These are phyloP conservation scores for Limonium bicolor DNA, from an alignment of 148 eudicot genomes.

Conservation along the genomic window DNA sequence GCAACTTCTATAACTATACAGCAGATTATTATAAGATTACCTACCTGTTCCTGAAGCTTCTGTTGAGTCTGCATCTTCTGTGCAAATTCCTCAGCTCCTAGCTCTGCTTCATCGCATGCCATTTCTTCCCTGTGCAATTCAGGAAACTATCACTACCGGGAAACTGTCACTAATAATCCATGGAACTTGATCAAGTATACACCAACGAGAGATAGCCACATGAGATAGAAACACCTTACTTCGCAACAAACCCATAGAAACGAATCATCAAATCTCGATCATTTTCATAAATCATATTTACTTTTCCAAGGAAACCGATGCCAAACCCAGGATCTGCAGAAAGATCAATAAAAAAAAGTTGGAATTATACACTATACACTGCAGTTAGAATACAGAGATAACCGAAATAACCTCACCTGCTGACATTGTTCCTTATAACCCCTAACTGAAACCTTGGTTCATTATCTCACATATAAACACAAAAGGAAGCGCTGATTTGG, in stretches of 20 bases:
- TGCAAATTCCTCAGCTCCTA: constrained; percentile 64
- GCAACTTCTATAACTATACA: no score
- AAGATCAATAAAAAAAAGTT: constrained; percentile 1
- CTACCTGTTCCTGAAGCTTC: constrained; percentile 52
- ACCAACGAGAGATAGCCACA: background rate
- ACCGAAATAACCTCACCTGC: no score
- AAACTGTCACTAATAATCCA: no score
- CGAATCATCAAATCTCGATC: constrained; percentile 80
- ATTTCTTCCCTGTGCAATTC: constrained; percentile 83
- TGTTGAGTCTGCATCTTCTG: constrained; percentile 51
- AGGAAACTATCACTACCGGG: no score
- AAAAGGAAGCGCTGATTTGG: no score
- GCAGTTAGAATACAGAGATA: no score
- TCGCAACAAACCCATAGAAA: constrained; percentile 67
- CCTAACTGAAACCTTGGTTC: no score
- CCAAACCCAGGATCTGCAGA: constrained; percentile 85
- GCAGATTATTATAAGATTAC: no score
- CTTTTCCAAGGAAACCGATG: constrained; percentile 80
- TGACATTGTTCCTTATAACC: no score
- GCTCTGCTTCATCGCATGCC: constrained; percentile 96
- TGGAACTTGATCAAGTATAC: constrained; percentile 1
- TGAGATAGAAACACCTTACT: constrained; percentile 30
- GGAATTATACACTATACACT: no score
- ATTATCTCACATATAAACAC: no score
- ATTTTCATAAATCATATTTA: constrained; percentile 64